A percentile compares a stretch with the other conserved stretches of the same genome.
Evolutionary conservation across 176 grass and related monocot genomes (phyloP).

Genomic region (Themeda triandra): DNA sequence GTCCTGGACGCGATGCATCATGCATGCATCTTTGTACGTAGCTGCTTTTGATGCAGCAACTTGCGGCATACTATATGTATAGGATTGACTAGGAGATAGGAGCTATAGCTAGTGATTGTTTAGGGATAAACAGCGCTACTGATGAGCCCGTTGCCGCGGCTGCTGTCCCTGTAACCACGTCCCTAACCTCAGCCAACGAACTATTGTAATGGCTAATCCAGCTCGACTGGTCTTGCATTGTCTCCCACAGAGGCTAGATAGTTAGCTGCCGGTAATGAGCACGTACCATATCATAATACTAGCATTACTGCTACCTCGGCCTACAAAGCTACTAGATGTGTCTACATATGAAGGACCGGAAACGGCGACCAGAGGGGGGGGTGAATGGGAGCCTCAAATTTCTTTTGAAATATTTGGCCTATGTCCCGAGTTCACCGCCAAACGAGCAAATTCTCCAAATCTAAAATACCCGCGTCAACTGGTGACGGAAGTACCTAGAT

Average conservation of each 20-base stretch:
- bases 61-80: neutral
- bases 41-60: constrained; percentile 33
- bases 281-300: neutral
- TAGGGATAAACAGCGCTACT: neutral
- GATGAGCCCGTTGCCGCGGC: constrained; percentile 12
- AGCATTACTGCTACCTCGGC: neutral
- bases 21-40: neutral
- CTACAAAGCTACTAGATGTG: neutral
- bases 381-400: too few relatives aligned
- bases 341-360: too few relatives aligned
- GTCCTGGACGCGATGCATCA: constrained; percentile 13
- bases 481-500: too few relatives aligned
- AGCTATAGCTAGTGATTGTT: neutral
- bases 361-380: too few relatives aligned
- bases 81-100: neutral
- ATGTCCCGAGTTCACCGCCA: too few relatives aligned
- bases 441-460: too few relatives aligned
- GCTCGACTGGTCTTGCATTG: neutral
- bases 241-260: neutral
- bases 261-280: neutral
- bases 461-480: too few relatives aligned
- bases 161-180: constrained; percentile 17
- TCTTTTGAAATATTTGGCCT: too few relatives aligned
- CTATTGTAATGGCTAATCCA: constrained; percentile 18
- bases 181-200: constrained; percentile 4